phyloP scores from a whole-genome alignment of 441 rosid species.

The Raphanus hybrid region DNA sequence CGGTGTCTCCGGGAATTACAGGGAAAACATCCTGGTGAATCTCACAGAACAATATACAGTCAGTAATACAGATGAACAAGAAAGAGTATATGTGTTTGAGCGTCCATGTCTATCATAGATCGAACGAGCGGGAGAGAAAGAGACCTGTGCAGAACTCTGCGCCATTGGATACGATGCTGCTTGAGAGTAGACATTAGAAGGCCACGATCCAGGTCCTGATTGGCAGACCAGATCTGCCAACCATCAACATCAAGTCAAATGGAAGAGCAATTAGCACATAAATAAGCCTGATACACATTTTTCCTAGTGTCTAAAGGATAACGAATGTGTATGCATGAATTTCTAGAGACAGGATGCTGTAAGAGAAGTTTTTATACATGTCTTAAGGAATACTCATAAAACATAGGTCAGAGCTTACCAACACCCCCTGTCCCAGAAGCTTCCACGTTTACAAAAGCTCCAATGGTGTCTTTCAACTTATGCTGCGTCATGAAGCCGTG shows the following conservation, averaged over 20 bases:
- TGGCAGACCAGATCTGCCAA: too few relatives aligned
- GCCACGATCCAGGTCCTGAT: too few relatives aligned
- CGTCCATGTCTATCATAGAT: neutral
- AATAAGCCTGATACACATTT: neutral
- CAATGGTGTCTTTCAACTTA: constrained; percentile 85
- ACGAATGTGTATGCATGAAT: neutral
- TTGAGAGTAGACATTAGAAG: too few relatives aligned
- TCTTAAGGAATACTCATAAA: constrained; percentile 17
- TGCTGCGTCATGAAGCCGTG: constrained; percentile 94
- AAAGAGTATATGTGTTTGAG: constrained; percentile 6
- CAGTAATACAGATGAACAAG: constrained; percentile 13
- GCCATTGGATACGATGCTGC: too few relatives aligned
- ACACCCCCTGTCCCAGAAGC: constrained; percentile 96
- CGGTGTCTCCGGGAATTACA: constrained; percentile 94
- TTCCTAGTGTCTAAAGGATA: neutral
- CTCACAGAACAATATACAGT: constrained; percentile 19
- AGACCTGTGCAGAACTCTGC: neutral
- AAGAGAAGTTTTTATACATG: constrained; percentile 10
- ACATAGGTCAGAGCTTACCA: constrained; percentile 57
- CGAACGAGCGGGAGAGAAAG: neutral
- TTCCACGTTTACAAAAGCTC: constrained; percentile 94
- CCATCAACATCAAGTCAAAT: constrained; percentile 23
- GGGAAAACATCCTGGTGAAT: constrained; percentile 84
- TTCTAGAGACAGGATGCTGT: constrained; percentile 11
- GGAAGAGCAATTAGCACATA: neutral